Conservation (phyloP, 495 filamentous ascomycete species). For the Baudoinia panamericana region DNA sequence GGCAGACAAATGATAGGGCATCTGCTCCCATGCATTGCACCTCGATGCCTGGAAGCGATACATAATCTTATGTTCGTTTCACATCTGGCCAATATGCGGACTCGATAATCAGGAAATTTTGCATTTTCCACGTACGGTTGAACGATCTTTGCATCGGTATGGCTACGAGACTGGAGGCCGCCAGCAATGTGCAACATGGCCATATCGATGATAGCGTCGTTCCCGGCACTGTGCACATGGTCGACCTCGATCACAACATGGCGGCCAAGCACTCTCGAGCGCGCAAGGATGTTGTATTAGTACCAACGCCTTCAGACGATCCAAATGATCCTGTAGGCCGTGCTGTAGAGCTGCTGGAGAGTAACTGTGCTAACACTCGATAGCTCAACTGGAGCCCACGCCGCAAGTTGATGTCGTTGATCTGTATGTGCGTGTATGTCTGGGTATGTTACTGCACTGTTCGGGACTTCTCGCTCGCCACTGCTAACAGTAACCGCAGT, state of each 20-base stretch:
- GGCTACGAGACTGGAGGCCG: slow-evolving; percentile 2
- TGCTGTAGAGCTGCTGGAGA: too few species aligned
- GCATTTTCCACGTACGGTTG: too few species aligned
- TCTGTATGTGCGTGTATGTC: slow-evolving; percentile 13
- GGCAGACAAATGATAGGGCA: too few species aligned
- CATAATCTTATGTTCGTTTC: too few species aligned
- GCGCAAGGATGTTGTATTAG: slow-evolving; percentile 3
- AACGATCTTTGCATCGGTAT: too few species aligned
- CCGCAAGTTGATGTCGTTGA: slow-evolving; percentile 6
- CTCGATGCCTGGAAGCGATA: too few species aligned
- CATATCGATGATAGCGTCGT: slow-evolving; percentile 9
- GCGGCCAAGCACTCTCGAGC: slow-evolving; percentile 10
- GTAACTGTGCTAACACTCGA: neutral
- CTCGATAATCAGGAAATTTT: too few species aligned
- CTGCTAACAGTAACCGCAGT: neutral
- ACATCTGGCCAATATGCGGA: too few species aligned
- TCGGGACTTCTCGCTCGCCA: neutral
- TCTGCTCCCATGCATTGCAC: too few species aligned
- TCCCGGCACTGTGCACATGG: slow-evolving; percentile 13
- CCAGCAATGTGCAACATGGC: slow-evolving; percentile 8
- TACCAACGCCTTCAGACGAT: slow-evolving; percentile 10
- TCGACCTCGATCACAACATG: slow-evolving; percentile 8
- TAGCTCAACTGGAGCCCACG: slow-evolving; percentile 10
- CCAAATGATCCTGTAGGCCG: slow-evolving; percentile 9
- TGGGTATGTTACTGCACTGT: slow-evolving; percentile 1